phyloP scores from a whole-genome alignment of 2,329 filamentous ascomycete genomes.

The Diaporthe citri region DNA sequence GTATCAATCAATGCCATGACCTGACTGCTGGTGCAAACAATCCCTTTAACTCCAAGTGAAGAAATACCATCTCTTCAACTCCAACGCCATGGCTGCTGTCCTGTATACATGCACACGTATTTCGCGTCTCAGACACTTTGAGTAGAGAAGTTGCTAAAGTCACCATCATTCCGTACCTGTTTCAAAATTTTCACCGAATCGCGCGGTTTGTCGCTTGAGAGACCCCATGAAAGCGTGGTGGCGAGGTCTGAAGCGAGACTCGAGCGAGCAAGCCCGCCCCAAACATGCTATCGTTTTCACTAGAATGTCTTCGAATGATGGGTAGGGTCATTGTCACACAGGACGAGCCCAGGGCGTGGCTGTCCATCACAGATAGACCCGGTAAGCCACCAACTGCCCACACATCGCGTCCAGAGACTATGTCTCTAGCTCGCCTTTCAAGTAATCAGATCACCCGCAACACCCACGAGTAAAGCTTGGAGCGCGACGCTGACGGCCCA shows the following conservation, averaged over 20 bases:
- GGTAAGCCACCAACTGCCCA: background rate
- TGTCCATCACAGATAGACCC: background rate
- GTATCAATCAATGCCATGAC: conserved; percentile 29
- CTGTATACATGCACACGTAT: conserved; percentile 22
- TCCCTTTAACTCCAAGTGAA: conserved; percentile 1
- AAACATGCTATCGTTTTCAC: background rate
- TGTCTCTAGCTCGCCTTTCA: background rate
- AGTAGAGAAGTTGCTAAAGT: conserved; percentile 20
- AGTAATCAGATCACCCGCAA: conserved; percentile 82
- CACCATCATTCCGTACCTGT: background rate
- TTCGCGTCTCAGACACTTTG: background rate
- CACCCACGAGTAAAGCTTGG: conserved; percentile 93
- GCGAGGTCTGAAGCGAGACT: background rate
- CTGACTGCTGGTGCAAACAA: conserved; percentile 20
- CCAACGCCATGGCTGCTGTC: conserved; percentile 25
- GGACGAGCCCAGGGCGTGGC: background rate
- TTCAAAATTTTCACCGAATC: background rate
- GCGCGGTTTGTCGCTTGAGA: background rate
- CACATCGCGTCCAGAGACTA: background rate
- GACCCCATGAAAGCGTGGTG: background rate
- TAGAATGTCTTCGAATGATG: background rate
- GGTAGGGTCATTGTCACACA: background rate
- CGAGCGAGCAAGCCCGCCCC: too few relatives aligned
- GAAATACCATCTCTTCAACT: conserved; percentile 10
- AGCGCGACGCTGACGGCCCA: conserved; percentile 95